Evolutionary conservation across 495 filamentous ascomycete genomes (phyloP), one percentile per base, ranked within the genome.

Genomic region (Aspergillus nanangensis): DNA sequence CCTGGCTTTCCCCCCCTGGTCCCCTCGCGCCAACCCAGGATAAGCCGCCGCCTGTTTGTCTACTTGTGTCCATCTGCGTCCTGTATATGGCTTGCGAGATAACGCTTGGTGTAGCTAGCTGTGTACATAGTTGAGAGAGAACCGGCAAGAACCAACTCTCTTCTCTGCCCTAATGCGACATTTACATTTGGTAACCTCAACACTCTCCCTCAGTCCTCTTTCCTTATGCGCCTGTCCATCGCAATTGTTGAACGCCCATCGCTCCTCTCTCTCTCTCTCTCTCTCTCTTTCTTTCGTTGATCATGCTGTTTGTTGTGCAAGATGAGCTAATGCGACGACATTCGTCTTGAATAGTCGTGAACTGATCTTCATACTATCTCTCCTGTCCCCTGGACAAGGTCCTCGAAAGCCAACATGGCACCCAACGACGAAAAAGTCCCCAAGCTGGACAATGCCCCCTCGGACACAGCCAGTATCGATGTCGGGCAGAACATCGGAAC

Each of bases 401-500:
- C 25, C 25, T 29, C 11, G 25, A 29, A 7, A 29, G 15, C 41
- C 41, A 44, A 21, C 1, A 44, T 44, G 41, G 41, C 27, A 17
- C 31, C 29, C 11, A 10, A 33, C 18, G 41, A 44, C 19, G 29
- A 44, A 15, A 23, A 34, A 19, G 14, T 4, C 27, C 17, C 41
- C 29, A 44, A 44, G 34, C 0, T 19, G 8, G 17, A 35, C 11
- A 11, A 25, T 2, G 27, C n/a, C 41, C 20, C 27, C 31, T 35
- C 41, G 19, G 41, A 34, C 7, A 29, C 19, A 11, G 31, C 15
- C 27, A 44, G 41, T 29, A 21, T 44, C 18, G 17, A 44, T 11
- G 41, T 44, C 4, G 41, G 41, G n/a, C 27, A 44, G 13, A 44
- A 17, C 22, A 44, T 44, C 27, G 41, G 41, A 3, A 19, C 25